These are phyloP conservation scores for Phialophora macrospora DNA, from an alignment of 2,329 filamentous ascomycete species.

Conservation along the genomic window DNA sequence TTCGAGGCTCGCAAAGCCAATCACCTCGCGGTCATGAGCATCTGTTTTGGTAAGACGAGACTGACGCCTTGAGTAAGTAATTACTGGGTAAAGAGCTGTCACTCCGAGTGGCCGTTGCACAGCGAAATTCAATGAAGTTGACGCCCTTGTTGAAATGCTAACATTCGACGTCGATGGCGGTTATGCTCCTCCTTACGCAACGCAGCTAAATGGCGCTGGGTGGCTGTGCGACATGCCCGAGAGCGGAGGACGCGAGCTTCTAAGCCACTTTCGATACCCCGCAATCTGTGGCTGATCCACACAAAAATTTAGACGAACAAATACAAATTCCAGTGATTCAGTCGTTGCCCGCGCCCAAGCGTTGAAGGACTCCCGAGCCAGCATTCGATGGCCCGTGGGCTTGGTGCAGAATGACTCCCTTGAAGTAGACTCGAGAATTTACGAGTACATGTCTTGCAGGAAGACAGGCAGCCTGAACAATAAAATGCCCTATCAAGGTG, in stretches of 20 bases:
- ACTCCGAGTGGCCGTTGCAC: background rate
- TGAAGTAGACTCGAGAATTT: background rate
- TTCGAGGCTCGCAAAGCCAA: slow-evolving; percentile 21
- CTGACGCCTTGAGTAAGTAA: background rate
- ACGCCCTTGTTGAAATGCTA: background rate
- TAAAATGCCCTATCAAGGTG: background rate
- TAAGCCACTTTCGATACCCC: slow-evolving; percentile 11
- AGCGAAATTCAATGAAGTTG: background rate
- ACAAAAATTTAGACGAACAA: slow-evolving; percentile 14
- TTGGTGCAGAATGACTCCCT: background rate
- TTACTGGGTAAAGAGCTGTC: background rate
- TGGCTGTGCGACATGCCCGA: slow-evolving; percentile 9
- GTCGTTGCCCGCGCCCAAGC: background rate
- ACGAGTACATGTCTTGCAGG: background rate
- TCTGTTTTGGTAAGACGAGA: background rate
- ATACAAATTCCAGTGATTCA: slow-evolving; percentile 2
- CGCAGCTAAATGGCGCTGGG: slow-evolving; percentile 9
- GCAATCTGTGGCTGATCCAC: slow-evolving; percentile 19
- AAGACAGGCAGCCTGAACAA: background rate
- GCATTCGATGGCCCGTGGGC: background rate
- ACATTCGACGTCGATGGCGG: background rate
- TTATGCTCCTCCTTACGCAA: background rate
- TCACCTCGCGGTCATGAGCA: background rate
- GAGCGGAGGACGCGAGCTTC: slow-evolving; percentile 1
- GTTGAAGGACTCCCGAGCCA: background rate